A percentile compares a stretch with the other conserved stretches of the same genome.
These are phyloP conservation scores for Phaeoacremonium minimum DNA, from an alignment of 2,329 filamentous ascomycete species.

Conservation along the genomic window DNA sequence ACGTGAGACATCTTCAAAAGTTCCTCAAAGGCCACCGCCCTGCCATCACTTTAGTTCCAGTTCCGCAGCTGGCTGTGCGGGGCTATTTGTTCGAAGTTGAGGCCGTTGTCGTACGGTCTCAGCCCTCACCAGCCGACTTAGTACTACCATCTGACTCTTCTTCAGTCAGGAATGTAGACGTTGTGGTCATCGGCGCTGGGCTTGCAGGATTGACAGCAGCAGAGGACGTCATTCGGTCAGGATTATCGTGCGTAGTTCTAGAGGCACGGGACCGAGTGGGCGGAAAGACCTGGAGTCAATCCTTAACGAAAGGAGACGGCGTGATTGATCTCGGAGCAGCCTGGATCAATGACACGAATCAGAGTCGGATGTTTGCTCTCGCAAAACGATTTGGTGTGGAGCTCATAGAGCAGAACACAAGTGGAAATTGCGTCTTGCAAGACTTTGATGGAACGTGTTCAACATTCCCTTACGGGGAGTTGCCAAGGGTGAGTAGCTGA, in stretches of 20 bases:
- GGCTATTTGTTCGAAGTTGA: constrained; percentile 38
- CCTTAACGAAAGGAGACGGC: constrained; percentile 24
- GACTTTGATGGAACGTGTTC: constrained; percentile 23
- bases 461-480: constrained; percentile 1
- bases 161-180: constrained; percentile 13
- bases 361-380: constrained; percentile 37
- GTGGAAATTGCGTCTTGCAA: constrained; percentile 37
- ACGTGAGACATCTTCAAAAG: constrained; percentile 28
- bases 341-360: constrained; percentile 56
- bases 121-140: constrained; percentile 1
- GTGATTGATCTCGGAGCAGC: constrained; percentile 49
- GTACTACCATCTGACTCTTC: no score
- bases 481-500: constrained; percentile 1
- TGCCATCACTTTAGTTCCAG: constrained; percentile 35
- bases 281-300: constrained; percentile 42
- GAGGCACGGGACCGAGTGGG: constrained; percentile 47
- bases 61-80: constrained; percentile 30
- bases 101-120: constrained; percentile 22
- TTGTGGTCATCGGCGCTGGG: constrained; percentile 40
- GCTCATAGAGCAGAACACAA: constrained; percentile 41
- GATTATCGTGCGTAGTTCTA: constrained; percentile 35
- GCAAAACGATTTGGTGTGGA: constrained; percentile 34
- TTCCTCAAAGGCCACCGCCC: constrained; percentile 34
- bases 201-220: constrained; percentile 32
- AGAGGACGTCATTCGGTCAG: constrained; percentile 23